Evolutionary conservation across 805 yeast species (phyloP).

Genomic region (Sugiyamaella marilandica): DNA sequence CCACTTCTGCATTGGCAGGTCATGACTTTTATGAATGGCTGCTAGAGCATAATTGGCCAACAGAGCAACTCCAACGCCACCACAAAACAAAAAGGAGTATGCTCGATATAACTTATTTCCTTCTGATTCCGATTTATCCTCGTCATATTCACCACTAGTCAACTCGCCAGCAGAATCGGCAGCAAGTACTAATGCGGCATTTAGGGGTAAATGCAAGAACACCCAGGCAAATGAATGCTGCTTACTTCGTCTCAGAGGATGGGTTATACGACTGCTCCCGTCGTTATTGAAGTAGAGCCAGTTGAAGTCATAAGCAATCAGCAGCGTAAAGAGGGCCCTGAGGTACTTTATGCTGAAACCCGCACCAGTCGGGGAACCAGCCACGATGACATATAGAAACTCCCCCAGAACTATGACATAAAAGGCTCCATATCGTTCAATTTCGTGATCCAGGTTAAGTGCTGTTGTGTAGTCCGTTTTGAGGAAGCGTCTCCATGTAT

Average conservation of each 20-base stretch:
- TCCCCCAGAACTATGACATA: conserved; percentile 64
- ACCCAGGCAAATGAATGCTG: conserved; percentile 44
- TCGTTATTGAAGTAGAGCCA: conserved; percentile 56
- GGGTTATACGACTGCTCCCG: conserved; percentile 45
- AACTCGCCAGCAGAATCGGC: conserved; percentile 59
- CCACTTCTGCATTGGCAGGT: conserved; percentile 34
- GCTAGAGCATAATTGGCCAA: conserved; percentile 40
- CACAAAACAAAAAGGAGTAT: conserved; percentile 42
- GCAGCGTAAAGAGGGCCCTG: conserved; percentile 45
- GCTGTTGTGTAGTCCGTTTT: conserved; percentile 51
- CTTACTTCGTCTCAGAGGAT: conserved; percentile 49
- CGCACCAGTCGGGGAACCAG: conserved; percentile 42
- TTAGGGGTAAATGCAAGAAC: conserved; percentile 46
- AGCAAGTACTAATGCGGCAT: conserved; percentile 44
- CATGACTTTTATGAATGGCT: conserved; percentile 42
- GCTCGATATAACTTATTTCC: neutral
- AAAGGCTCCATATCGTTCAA: conserved; percentile 55
- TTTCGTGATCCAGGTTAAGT: conserved; percentile 61
- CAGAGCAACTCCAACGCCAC: conserved; percentile 47
- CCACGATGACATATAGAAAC: conserved; percentile 50
- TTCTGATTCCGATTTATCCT: conserved; percentile 9
- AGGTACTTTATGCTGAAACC: conserved; percentile 44
- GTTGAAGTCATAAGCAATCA: conserved; percentile 46
- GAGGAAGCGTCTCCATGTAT: conserved; percentile 39
- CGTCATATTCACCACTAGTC: conserved; percentile 30